phyloP scores from a whole-genome alignment of 2,329 filamentous ascomycete species.

The Hawksworthiomyces lignivorus region DNA sequence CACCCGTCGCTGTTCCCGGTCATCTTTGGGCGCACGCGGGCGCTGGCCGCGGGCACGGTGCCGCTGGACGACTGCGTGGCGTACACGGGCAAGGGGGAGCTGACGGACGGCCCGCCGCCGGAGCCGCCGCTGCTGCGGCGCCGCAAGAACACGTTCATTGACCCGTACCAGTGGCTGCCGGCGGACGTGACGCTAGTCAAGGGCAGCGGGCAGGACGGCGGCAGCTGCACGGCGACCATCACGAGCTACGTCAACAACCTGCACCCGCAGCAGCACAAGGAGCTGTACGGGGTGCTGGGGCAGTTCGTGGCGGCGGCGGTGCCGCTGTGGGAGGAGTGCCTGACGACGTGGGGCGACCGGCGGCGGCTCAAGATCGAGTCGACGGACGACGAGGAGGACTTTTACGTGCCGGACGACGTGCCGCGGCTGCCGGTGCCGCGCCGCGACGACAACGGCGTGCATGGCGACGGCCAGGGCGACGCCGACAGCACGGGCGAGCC shows the following conservation, averaged over 20 bases:
- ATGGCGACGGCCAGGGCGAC: conserved; percentile 2
- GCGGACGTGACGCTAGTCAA: conserved; percentile 26
- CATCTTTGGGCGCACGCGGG: conserved; percentile 28
- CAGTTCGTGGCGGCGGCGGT: conserved; percentile 28
- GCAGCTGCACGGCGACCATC: conserved; percentile 19
- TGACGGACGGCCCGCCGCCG: too few relatives aligned
- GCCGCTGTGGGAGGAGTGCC: conserved; percentile 31
- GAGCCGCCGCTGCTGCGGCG: too few relatives aligned
- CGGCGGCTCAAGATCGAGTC: not conserved
- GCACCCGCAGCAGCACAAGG: conserved; percentile 26
- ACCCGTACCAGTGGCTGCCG: conserved; percentile 27
- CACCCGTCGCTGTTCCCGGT: conserved; percentile 54
- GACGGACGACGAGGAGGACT: conserved; percentile 12
- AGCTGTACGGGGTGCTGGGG: conserved; percentile 28
- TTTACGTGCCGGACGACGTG: conserved; percentile 8
- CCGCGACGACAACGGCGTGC: not conserved
- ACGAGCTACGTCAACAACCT: conserved; percentile 40
- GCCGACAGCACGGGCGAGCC: conserved; percentile 4
- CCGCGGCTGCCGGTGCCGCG: conserved; percentile 3
- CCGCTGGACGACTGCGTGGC: conserved; percentile 19
- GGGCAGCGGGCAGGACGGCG: conserved; percentile 18
- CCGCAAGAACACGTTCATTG: too few relatives aligned
- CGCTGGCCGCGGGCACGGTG: conserved; percentile 27
- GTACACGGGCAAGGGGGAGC: conserved; percentile 18
- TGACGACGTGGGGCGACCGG: conserved; percentile 7